Percentiles rank a stretch among this genome's conserved stretches.
phyloP scores from a whole-genome alignment of 2,329 filamentous ascomycete genomes.

The Aureobasidium sp. region DNA sequence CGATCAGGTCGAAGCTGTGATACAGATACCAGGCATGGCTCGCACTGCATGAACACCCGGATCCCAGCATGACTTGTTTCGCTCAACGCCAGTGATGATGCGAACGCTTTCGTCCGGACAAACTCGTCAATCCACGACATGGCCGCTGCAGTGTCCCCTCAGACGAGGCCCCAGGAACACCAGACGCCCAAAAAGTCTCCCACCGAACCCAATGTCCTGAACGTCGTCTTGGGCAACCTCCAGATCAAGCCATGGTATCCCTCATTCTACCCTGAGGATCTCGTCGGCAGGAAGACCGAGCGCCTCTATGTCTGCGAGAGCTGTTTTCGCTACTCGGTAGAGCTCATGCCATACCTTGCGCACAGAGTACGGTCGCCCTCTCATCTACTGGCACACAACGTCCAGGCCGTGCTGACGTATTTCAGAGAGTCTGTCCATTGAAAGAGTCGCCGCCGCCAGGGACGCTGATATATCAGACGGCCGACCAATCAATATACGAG shows the following conservation, averaged over 20 bases:
- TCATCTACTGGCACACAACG: neutral
- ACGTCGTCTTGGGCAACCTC: slow-evolving; percentile 77
- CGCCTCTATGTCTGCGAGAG: slow-evolving; percentile 78
- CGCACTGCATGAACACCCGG: slow-evolving; percentile 6
- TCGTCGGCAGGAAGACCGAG: slow-evolving; percentile 38
- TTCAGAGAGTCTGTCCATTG: slow-evolving; percentile 38
- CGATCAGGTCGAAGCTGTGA: neutral
- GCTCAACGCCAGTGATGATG: slow-evolving; percentile 1
- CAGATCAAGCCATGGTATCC: slow-evolving; percentile 89
- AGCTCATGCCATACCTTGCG: slow-evolving; percentile 41
- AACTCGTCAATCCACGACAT: slow-evolving; percentile 9
- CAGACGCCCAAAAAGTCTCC: slow-evolving; percentile 10
- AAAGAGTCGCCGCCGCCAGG: slow-evolving; percentile 52
- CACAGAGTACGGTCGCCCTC: slow-evolving; percentile 15
- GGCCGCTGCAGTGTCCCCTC: slow-evolving; percentile 13
- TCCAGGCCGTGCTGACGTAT: slow-evolving; percentile 22
- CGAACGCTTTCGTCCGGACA: neutral
- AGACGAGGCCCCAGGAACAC: slow-evolving; percentile 8
- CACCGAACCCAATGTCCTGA: slow-evolving; percentile 67
- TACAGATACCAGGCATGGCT: slow-evolving; percentile 5
- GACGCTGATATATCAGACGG: slow-evolving; percentile 67
- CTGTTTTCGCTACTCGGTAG: slow-evolving; percentile 87
- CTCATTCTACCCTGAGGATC: slow-evolving; percentile 73
- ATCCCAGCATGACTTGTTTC: neutral
- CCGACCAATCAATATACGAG: slow-evolving; percentile 82